Conservation (phyloP, 2,329 filamentous ascomycete genomes). For the Scolecobasidium constrictum region DNA sequence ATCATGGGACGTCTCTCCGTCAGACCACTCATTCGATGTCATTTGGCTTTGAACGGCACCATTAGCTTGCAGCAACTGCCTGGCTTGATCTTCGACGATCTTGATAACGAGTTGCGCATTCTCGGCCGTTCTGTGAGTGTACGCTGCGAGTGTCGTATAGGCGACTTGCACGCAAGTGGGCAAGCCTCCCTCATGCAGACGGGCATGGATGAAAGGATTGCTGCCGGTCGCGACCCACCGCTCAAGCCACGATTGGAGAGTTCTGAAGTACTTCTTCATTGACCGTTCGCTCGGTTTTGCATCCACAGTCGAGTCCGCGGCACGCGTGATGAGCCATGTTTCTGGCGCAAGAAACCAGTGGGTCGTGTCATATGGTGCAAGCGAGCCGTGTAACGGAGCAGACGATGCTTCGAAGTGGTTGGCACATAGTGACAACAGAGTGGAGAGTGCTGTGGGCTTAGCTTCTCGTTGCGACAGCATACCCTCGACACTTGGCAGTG, state of each 20-base stretch:
- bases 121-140: too few species aligned
- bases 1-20: constrained; percentile 12
- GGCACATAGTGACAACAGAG: neutral
- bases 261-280: constrained; percentile 9
- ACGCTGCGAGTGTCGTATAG: too few species aligned
- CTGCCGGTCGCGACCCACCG: constrained; percentile 19
- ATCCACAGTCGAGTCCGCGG: neutral
- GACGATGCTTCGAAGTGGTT: neutral
- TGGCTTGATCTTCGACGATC: neutral
- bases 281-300: neutral
- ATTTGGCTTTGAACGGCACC: constrained; percentile 11
- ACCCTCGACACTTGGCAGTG: neutral
- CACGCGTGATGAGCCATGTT: neutral
- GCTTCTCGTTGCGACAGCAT: neutral
- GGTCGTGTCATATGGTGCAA: neutral
- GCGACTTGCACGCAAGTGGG: constrained; percentile 10
- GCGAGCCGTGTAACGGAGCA: neutral
- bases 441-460: neutral
- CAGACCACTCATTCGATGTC: constrained; percentile 10
- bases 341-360: neutral
- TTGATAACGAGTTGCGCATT: too few species aligned
- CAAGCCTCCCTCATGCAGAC: constrained; percentile 18
- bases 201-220: constrained; percentile 22
- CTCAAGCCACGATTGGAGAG: constrained; percentile 16
- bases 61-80: neutral